Base-by-base conservation (phyloP, 176 grass and related monocot genomes). In the Bromus sterilis region DNA sequence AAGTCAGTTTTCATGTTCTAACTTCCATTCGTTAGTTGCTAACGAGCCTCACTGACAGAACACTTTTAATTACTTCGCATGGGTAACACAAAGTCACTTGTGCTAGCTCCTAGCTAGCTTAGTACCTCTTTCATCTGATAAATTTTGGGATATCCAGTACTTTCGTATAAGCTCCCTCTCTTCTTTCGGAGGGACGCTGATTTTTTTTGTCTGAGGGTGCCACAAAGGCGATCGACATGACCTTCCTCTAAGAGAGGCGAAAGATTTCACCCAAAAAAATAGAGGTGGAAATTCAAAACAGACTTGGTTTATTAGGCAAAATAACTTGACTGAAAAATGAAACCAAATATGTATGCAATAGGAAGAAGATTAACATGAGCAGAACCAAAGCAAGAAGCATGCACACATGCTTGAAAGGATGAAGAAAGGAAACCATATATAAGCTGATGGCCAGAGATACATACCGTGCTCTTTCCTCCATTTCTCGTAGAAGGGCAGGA, bases 381-480 rank as follows among this genome's bases (percentile, higher is more conserved):
- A 30, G 36, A 53, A 21, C 66, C n/a, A 63, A 36, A 61, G 65
- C 37, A 74, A 56, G 6, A 9, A 65, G 18, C 15, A 29, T 20
- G 40, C 23, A 46, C n/a, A 28, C 29, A 63, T n/a, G 75, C 56
- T 62, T 41, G 24, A 65, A 29, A 55, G 34, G 8, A 65, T 39
- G 21, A n/a, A 64, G 9, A 33, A 74, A 49, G 11, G 9, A 11
- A 41, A 1, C 16, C n/a, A 51, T 8, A 51, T 51, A 25, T 7
- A 75, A 75, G 43, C 2, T 67, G 7, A 29, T 53, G 14, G 11
- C 44, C 48, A 9, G 20, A 13, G 59, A 67, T 37, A 79, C 95
- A 74, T 85, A 95, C 95, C 95, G 75, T 93, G 85, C 24, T 89
- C 78, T 68, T 98, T 91, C 56, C 90, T 95, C 92, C 95, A 98